Conservation (phyloP, 495 filamentous ascomycete species). For the Articulospora tetracladia region DNA sequence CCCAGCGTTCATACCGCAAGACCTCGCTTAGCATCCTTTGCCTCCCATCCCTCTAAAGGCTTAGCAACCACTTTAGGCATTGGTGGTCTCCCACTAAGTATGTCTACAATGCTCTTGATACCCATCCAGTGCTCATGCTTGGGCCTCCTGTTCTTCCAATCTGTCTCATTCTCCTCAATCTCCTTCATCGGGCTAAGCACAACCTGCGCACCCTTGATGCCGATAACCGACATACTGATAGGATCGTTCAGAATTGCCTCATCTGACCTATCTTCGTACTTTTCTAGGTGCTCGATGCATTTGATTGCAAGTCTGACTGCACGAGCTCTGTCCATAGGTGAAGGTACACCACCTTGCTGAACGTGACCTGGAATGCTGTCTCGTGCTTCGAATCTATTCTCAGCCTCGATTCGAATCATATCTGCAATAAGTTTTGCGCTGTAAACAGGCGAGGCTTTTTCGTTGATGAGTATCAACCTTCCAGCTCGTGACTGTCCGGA, state of each 20-base stretch:
- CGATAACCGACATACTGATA: slow-evolving; percentile 75
- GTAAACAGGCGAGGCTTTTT: slow-evolving; percentile 86
- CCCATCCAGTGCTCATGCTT: slow-evolving; percentile 82
- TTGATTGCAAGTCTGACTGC: slow-evolving; percentile 89
- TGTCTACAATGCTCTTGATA: slow-evolving; percentile 78
- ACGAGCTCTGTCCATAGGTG: slow-evolving; percentile 92
- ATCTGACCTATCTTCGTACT: slow-evolving; percentile 59
- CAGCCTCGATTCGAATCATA: slow-evolving; percentile 92
- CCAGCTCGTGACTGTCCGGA: slow-evolving; percentile 87
- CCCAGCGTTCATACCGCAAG: slow-evolving; percentile 2
- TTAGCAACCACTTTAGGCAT: slow-evolving; percentile 36
- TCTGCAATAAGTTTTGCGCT: slow-evolving; percentile 88
- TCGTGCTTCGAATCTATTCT: slow-evolving; percentile 88
- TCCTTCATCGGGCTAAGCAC: slow-evolving; percentile 76
- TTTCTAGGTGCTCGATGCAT: slow-evolving; percentile 85
- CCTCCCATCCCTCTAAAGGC: slow-evolving; percentile 40
- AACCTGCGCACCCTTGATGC: slow-evolving; percentile 85
- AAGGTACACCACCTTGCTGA: slow-evolving; percentile 91
- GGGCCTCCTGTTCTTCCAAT: slow-evolving; percentile 87
- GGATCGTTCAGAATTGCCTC: slow-evolving; percentile 68
- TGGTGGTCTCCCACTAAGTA: slow-evolving; percentile 66
- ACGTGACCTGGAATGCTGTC: slow-evolving; percentile 94
- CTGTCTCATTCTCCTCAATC: slow-evolving; percentile 79
- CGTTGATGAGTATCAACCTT: slow-evolving; percentile 91
- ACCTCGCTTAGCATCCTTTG: slow-evolving; percentile 53